Conservation (phyloP, 23 red algal species). For the Gracilaria vermiculophylla region DNA sequence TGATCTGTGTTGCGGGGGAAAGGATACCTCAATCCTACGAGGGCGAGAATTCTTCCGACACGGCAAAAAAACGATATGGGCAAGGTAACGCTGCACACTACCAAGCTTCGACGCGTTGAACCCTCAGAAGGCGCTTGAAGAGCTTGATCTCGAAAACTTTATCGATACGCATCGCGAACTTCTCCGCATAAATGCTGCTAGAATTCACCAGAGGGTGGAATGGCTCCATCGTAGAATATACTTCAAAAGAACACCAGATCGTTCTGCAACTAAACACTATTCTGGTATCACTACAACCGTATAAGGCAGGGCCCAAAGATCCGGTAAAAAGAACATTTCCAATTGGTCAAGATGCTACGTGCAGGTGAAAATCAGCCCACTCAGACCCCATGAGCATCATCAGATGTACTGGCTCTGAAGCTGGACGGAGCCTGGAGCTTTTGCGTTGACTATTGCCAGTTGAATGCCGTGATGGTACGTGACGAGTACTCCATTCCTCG, state of each 20-base stretch:
- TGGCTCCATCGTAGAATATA: background rate
- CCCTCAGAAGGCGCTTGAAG: too few relatives aligned
- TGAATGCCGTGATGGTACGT: too few relatives aligned
- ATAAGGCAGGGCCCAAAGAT: background rate
- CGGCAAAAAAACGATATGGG: background rate
- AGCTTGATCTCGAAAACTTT: too few relatives aligned
- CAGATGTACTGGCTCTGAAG: background rate
- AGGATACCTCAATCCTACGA: too few relatives aligned
- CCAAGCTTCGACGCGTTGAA: background rate
- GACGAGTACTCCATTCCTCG: too few relatives aligned
- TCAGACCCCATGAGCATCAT: background rate
- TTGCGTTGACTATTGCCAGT: background rate
- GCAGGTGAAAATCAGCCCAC: background rate
- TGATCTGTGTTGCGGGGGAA: too few relatives aligned
- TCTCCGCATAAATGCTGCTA: background rate
- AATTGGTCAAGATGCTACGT: background rate
- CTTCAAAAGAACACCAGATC: background rate
- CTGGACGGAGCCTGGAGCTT: background rate
- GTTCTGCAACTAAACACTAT: background rate
- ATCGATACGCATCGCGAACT: background rate
- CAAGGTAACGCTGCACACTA: background rate
- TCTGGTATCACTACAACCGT: background rate
- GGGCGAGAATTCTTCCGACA: too few relatives aligned
- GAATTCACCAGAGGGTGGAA: background rate
- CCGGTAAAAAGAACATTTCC: background rate